Percentiles rank a stretch among this genome's conserved stretches.
phyloP scores from a whole-genome alignment of 768 basidiomycete genomes.

The Leucosporidium creatinivorum region DNA sequence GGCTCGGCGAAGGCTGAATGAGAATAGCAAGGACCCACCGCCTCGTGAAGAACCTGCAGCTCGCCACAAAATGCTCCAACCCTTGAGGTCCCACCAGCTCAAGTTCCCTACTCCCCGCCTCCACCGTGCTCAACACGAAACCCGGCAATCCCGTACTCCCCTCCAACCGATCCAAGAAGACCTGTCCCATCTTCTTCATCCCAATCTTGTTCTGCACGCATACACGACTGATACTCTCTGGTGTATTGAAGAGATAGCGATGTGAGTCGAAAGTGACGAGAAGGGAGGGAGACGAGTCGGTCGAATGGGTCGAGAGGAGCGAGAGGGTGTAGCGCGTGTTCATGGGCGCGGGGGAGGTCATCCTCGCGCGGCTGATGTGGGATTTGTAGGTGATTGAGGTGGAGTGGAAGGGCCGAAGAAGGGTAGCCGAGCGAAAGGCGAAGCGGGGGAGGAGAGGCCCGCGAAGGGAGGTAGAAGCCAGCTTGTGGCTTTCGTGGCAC shows the following conservation, averaged over 20 bases:
- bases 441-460: neutral
- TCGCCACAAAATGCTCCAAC: slow-evolving; percentile 10
- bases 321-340: slow-evolving; percentile 18
- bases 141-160: slow-evolving; percentile 56
- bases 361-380: neutral
- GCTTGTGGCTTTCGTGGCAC: no score
- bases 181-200: slow-evolving; percentile 58
- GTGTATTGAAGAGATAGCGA: slow-evolving; percentile 81
- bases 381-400: neutral
- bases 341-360: slow-evolving; percentile 1
- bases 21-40: neutral
- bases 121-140: slow-evolving; percentile 70
- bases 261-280: slow-evolving; percentile 65
- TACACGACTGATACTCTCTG: slow-evolving; percentile 69
- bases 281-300: slow-evolving; percentile 75
- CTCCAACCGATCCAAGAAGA: slow-evolving; percentile 65
- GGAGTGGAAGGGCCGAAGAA: neutral
- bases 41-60: slow-evolving; percentile 24
- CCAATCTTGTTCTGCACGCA: slow-evolving; percentile 61
- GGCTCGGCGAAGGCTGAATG: no score
- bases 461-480: neutral
- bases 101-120: slow-evolving; percentile 55
- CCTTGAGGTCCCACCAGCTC: slow-evolving; percentile 58
- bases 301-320: slow-evolving; percentile 26
- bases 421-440: neutral